phyloP scores from a whole-genome alignment of 139 green algal genomes.

The Chlamydomonas sphaeroides region DNA sequence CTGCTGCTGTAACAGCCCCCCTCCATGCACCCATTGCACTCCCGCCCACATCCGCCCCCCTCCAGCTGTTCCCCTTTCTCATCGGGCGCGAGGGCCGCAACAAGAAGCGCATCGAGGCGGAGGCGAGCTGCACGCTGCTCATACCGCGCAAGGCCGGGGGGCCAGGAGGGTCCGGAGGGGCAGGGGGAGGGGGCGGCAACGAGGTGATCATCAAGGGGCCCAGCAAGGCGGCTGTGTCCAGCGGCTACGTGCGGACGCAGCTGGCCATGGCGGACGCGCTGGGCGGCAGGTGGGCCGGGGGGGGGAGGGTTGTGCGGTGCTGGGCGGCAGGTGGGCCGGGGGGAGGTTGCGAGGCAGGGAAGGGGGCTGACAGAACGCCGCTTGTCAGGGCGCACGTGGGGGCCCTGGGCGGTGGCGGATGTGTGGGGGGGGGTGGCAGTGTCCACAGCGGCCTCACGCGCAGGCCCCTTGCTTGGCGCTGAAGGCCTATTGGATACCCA shows the following conservation, averaged over 20 bases:
- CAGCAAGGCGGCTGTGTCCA: background rate
- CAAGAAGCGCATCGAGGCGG: conserved; percentile 22
- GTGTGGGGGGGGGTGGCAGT: too few species aligned
- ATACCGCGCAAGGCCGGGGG: background rate
- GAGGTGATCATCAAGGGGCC: conserved; percentile 8
- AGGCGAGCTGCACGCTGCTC: conserved; percentile 2
- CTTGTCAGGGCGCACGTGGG: too few species aligned
- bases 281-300: conserved; percentile 9
- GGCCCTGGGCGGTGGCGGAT: too few species aligned
- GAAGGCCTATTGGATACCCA: too few species aligned
- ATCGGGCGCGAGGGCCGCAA: conserved; percentile 30
- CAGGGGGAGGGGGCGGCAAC: background rate
- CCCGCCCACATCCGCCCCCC: too few species aligned
- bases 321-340: background rate
- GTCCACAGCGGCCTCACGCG: too few species aligned
- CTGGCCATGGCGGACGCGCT: conserved; percentile 14
- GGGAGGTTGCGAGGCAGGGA: too few species aligned
- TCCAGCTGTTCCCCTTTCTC: conserved; percentile 32
- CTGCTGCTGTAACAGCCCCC: too few species aligned
- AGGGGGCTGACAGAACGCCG: too few species aligned
- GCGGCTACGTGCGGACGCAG: conserved; percentile 16
- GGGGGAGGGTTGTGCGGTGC: background rate
- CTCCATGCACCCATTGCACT: too few species aligned
- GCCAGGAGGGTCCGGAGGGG: background rate
- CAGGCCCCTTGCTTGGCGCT: too few species aligned